phyloP scores from a whole-genome alignment of 441 rosid species.

The Pelargonium fulgidum region DNA sequence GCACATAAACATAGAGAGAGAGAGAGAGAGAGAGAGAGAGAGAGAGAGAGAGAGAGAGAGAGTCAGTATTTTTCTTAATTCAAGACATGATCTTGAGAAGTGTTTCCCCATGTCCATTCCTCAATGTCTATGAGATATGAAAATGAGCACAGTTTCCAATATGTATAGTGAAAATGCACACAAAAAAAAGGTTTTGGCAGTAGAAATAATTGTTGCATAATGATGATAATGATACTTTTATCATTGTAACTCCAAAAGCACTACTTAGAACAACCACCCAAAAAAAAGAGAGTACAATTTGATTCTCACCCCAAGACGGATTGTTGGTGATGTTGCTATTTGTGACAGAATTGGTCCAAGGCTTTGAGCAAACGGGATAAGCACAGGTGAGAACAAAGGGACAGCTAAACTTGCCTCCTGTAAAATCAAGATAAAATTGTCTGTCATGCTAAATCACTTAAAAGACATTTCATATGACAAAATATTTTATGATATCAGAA shows the following conservation, averaged over 20 bases:
- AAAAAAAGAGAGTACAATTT: not conserved
- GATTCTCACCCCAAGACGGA: slow-evolving; percentile 70
- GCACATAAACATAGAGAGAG: slow-evolving; percentile 22
- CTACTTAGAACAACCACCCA: too few species aligned
- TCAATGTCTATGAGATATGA: too few species aligned
- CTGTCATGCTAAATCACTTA: slow-evolving; percentile 16
- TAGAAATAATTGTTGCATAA: not conserved
- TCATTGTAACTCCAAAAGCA: too few species aligned
- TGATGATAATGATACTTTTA: not conserved
- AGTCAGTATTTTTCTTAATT: too few species aligned
- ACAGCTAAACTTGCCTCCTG: slow-evolving; percentile 88
- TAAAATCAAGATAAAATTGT: slow-evolving; percentile 16
- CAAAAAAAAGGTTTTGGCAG: too few species aligned
- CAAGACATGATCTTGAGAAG: too few species aligned
- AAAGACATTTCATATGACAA: not conserved
- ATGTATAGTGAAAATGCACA: not conserved
- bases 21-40: too few species aligned
- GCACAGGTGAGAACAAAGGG: slow-evolving; percentile 88
- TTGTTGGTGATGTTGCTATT: slow-evolving; percentile 61
- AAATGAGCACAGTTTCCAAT: not conserved
- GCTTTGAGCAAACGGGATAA: slow-evolving; percentile 86
- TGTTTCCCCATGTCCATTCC: too few species aligned
- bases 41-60: not conserved
- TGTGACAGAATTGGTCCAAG: slow-evolving; percentile 78
- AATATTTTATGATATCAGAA: not conserved